Percentiles rank a stretch among this genome's conserved stretches.
Conservation (phyloP, 352 stramenopile species). For the Aphanomyces invadans region DNA sequence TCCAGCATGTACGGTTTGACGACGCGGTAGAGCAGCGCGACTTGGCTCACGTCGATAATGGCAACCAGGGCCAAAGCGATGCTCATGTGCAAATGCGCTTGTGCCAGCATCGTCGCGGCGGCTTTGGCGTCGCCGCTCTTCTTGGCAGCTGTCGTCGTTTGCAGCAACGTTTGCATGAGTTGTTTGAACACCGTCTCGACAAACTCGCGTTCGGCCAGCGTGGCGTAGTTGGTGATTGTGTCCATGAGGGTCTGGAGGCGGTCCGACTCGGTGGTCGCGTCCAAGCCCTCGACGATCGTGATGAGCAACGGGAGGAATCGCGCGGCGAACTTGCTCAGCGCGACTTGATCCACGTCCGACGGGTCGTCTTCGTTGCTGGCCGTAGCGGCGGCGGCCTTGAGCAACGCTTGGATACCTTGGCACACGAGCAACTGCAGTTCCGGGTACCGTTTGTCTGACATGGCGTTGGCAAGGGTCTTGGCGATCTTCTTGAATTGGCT, state of each 20-base stretch:
- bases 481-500: constrained; percentile 79
- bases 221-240: constrained; percentile 76
- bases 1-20: constrained; percentile 85
- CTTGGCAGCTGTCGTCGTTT: constrained; percentile 75
- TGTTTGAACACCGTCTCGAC: constrained; percentile 75
- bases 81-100: constrained; percentile 66
- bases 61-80: constrained; percentile 66
- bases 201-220: constrained; percentile 53
- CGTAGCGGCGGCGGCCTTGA: constrained; percentile 51
- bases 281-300: constrained; percentile 73
- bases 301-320: constrained; percentile 82
- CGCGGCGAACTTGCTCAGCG: constrained; percentile 65
- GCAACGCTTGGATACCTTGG: constrained; percentile 70
- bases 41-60: constrained; percentile 69
- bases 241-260: constrained; percentile 47
- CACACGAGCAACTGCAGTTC: constrained; percentile 77
- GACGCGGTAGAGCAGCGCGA: constrained; percentile 77
- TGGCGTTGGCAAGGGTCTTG: constrained; percentile 79
- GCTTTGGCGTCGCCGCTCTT: constrained; percentile 30
- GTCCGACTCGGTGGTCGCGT: constrained; percentile 68
- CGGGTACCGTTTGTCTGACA: constrained; percentile 80
- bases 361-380: constrained; percentile 45
- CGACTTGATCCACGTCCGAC: constrained; percentile 52
- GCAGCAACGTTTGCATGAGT: constrained; percentile 84
- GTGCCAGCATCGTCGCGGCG: constrained; percentile 38